A percentile compares a stretch with the other conserved stretches of the same genome.
Conservation (phyloP, 2,329 filamentous ascomycete species). For the Colletotrichum sidae region DNA sequence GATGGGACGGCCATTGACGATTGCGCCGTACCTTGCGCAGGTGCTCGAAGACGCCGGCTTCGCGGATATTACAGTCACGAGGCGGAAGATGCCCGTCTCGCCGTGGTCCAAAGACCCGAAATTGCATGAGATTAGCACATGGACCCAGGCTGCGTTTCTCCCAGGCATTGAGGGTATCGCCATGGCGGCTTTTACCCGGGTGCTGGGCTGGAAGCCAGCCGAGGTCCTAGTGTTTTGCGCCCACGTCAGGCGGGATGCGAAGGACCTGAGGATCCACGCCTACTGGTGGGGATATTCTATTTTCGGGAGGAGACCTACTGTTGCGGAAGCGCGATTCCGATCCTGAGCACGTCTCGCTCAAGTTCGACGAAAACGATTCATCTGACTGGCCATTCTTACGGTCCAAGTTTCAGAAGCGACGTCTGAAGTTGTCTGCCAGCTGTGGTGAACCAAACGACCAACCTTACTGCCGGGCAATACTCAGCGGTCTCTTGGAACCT, state of each 20-base stretch:
- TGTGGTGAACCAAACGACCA: no score
- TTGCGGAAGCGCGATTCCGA: not conserved
- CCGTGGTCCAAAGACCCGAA: slow-evolving; percentile 46
- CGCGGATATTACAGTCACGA: slow-evolving; percentile 44
- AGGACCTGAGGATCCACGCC: slow-evolving; percentile 41
- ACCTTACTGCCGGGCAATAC: no score
- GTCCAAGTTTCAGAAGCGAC: no score
- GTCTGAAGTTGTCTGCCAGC: no score
- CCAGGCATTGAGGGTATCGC: slow-evolving; percentile 44
- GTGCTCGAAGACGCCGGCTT: slow-evolving; percentile 40
- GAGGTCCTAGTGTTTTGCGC: slow-evolving; percentile 43
- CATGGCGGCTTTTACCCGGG: slow-evolving; percentile 44
- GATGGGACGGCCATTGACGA: slow-evolving; percentile 6
- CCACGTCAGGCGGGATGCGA: slow-evolving; percentile 40
- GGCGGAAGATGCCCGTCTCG: slow-evolving; percentile 45
- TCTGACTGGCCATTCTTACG: no score
- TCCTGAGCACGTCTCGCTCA: not conserved
- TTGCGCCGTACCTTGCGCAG: not conserved
- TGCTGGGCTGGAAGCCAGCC: slow-evolving; percentile 41
- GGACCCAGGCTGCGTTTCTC: slow-evolving; percentile 37
- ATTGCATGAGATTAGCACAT: slow-evolving; percentile 42
- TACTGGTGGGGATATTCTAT: slow-evolving; percentile 47
- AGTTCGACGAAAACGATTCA: not conserved
- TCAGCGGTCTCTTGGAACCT: no score
- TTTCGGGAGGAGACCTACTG: slow-evolving; percentile 16